Percentiles rank a stretch among this genome's conserved stretches.
phyloP scores from a whole-genome alignment of 2,329 filamentous ascomycete species.

The Fusarium mundagurra region DNA sequence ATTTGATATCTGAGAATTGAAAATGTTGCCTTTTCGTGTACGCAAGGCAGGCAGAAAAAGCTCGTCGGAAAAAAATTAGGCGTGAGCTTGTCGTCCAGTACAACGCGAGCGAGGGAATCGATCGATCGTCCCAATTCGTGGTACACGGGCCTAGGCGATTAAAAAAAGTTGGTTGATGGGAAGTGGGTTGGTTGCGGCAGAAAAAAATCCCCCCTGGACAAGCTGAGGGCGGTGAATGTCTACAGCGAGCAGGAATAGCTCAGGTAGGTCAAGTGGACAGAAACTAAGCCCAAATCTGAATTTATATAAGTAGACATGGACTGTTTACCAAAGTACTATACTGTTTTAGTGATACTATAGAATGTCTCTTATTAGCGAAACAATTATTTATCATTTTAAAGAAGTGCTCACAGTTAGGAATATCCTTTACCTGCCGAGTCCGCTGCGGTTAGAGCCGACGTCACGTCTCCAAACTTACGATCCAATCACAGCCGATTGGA shows the following conservation, averaged over 20 bases:
- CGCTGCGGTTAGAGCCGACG: conserved; percentile 33
- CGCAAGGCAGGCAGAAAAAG: background rate
- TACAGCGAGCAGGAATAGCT: background rate
- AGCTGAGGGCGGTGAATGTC: conserved; percentile 36
- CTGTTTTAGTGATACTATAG: too few species aligned
- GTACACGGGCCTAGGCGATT: conserved; percentile 32
- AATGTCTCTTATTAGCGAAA: too few species aligned
- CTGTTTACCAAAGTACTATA: too few species aligned
- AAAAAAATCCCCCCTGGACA: conserved; percentile 40
- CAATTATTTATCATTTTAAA: too few species aligned
- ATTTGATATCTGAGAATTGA: background rate
- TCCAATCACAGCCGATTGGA: conserved; percentile 6
- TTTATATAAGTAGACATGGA: too few species aligned
- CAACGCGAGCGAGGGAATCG: conserved; percentile 25
- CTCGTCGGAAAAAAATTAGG: background rate
- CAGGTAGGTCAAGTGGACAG: background rate
- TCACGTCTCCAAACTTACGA: conserved; percentile 11
- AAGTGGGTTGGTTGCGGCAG: conserved; percentile 42
- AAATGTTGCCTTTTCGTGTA: background rate
- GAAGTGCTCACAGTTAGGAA: background rate
- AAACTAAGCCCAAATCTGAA: background rate
- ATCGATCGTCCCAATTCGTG: conserved; percentile 37
- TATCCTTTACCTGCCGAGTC: background rate
- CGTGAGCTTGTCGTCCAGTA: conserved; percentile 22
- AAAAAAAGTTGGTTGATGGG: conserved; percentile 39